phyloP scores from a whole-genome alignment of 371 early-diverging fungal species.

The Haplosporangium sp. region DNA sequence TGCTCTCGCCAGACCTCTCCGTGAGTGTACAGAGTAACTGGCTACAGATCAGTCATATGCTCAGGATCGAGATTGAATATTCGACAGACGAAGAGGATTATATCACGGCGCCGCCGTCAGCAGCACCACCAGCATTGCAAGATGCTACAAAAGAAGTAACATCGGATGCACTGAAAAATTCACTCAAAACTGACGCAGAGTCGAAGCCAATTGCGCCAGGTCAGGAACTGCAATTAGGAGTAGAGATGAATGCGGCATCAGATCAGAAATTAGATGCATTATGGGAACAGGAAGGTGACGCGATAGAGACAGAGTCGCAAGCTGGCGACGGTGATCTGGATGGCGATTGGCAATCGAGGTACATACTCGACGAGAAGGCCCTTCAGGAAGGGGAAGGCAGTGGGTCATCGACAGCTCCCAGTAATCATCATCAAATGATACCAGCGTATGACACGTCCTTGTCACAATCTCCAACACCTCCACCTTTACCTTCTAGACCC shows the following conservation, averaged over 20 bases:
- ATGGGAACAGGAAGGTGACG: constrained; percentile 25
- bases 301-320: constrained; percentile 9
- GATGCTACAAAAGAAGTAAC: not conserved
- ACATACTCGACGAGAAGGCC: constrained; percentile 22
- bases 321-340: not conserved
- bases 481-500: not conserved
- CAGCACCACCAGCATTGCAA: not conserved
- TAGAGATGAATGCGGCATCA: not conserved
- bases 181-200: no score
- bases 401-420: constrained; percentile 11
- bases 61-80: constrained; percentile 49
- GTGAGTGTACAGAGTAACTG: constrained; percentile 51
- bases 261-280: not conserved
- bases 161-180: not conserved
- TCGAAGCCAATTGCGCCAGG: not conserved
- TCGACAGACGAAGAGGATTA: constrained; percentile 48
- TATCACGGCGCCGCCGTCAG: constrained; percentile 13
- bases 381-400: constrained; percentile 14
- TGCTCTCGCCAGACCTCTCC: constrained; percentile 48
- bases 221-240: not conserved
- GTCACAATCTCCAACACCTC: constrained; percentile 2
- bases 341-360: constrained; percentile 4
- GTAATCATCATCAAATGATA: no score
- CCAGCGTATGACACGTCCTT: no score
- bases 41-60: constrained; percentile 39